phyloP scores from a whole-genome alignment of 177 flowering plant species.

The Vitis hybrid region DNA sequence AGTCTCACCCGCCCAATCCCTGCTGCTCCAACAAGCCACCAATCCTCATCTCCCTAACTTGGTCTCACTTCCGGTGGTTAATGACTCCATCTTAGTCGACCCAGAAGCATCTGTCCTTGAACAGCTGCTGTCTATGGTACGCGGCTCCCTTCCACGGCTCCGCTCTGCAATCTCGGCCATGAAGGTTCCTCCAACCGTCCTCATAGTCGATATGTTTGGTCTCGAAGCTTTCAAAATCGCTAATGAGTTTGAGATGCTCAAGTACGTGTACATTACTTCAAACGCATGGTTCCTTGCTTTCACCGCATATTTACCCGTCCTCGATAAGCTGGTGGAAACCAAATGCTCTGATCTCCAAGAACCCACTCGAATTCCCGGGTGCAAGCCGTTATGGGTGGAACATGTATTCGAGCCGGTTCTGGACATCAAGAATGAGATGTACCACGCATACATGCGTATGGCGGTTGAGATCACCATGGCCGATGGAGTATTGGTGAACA shows the following conservation, averaged over 20 bases:
- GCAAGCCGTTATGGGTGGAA: constrained; percentile 15
- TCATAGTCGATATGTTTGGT: constrained; percentile 10
- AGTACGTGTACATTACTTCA: constrained; percentile 7
- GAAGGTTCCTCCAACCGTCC: neutral
- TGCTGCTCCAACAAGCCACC: constrained; percentile 4
- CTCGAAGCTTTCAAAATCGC: constrained; percentile 4
- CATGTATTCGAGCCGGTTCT: constrained; percentile 4
- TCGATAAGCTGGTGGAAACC: neutral
- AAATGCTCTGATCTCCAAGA: constrained; percentile 4
- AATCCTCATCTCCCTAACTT: neutral
- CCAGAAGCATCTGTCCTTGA: neutral
- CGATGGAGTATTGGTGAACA: constrained; percentile 43
- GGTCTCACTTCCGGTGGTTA: constrained; percentile 8
- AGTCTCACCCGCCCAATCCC: neutral
- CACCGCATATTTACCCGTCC: constrained; percentile 2
- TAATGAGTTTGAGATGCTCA: constrained; percentile 1
- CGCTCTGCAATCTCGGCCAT: neutral
- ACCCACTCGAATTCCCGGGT: constrained; percentile 22
- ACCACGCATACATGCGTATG: neutral
- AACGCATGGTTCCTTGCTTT: constrained; percentile 6
- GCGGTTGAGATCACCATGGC: constrained; percentile 6
- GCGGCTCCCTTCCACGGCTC: neutral
- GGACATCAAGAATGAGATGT: constrained; percentile 9
- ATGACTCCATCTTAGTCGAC: constrained; percentile 17
- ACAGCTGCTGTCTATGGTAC: neutral